These are phyloP conservation scores for Crithidia thermophila DNA, from an alignment of 208 protist genomes.

Conservation along the genomic window DNA sequence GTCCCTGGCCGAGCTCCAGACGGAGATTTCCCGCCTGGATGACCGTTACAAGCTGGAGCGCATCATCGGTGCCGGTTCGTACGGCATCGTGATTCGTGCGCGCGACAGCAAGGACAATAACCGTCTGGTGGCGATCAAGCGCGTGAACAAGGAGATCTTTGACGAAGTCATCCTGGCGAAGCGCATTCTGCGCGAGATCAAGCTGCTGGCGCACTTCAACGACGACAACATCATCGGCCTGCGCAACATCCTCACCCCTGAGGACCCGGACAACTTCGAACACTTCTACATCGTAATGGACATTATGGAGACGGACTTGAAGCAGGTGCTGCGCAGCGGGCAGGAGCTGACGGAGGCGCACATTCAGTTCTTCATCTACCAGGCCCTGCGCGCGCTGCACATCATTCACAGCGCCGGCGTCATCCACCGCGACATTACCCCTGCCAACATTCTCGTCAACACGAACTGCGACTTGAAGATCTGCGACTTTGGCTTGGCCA, in stretches of 20 bases:
- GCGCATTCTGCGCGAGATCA: constrained; percentile 96
- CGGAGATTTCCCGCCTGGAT: constrained; percentile 79
- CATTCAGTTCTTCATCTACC: constrained; percentile 97
- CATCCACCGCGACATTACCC: constrained; percentile 97
- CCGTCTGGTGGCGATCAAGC: constrained; percentile 93
- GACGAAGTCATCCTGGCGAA: constrained; percentile 91
- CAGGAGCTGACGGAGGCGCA: constrained; percentile 94
- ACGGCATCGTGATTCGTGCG: constrained; percentile 91
- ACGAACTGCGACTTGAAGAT: constrained; percentile 98
- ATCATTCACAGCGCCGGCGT: constrained; percentile 95
- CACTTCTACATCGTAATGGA: constrained; percentile 96
- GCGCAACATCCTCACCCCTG: constrained; percentile 84
- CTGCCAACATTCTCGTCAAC: constrained; percentile 96
- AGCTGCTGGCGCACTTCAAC: constrained; percentile 90
- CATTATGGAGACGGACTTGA: constrained; percentile 97
- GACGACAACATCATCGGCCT: constrained; percentile 93
- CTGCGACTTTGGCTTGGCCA: constrained; percentile 94
- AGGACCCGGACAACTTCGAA: constrained; percentile 72
- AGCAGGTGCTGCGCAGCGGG: constrained; percentile 92
- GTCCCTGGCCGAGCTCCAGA: constrained; percentile 75
- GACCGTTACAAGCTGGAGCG: constrained; percentile 87
- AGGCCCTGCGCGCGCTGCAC: constrained; percentile 93
- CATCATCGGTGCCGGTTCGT: constrained; percentile 91
- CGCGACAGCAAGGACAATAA: constrained; percentile 70
- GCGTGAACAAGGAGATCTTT: constrained; percentile 96